A percentile compares a stretch with the other conserved stretches of the same genome.
Evolutionary conservation across 23 red algal genomes (phyloP).

Genomic region (Gracilaria domingensis): DNA sequence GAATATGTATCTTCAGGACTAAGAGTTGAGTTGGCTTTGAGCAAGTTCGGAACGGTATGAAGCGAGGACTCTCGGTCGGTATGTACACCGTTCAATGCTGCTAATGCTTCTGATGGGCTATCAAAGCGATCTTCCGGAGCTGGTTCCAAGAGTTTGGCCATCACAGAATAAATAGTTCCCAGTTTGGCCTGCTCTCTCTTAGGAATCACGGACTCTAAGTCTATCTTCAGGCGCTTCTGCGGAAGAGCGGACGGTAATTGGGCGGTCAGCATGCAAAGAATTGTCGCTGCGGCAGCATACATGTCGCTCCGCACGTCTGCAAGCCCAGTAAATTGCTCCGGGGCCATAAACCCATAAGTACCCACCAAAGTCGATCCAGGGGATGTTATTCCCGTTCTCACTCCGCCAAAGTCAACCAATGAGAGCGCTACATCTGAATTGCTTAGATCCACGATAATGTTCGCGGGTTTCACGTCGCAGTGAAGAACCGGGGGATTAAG

Average conservation of each 20-base stretch:
- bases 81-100: slow-evolving; percentile 22
- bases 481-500: slow-evolving; percentile 72
- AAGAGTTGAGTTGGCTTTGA: neutral
- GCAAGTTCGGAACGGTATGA: neutral
- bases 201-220: slow-evolving; percentile 43
- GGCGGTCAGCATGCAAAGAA: slow-evolving; percentile 55
- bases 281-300: slow-evolving; percentile 71
- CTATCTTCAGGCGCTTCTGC: slow-evolving; percentile 58
- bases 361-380: slow-evolving; percentile 55
- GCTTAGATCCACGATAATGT: slow-evolving; percentile 68
- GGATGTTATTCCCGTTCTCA: slow-evolving; percentile 30
- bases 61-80: neutral
- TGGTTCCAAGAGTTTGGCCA: slow-evolving; percentile 71
- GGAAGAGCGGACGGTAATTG: slow-evolving; percentile 48
- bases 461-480: slow-evolving; percentile 70
- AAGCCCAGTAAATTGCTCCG: slow-evolving; percentile 58
- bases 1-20: slow-evolving; percentile 34
- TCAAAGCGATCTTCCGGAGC: slow-evolving; percentile 80
- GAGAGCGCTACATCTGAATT: slow-evolving; percentile 6
- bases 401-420: slow-evolving; percentile 64
- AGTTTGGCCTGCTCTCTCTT: slow-evolving; percentile 48
- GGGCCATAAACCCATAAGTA: slow-evolving; percentile 83
- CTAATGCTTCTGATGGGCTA: slow-evolving; percentile 48
- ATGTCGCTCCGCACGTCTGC: slow-evolving; percentile 65
- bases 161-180: slow-evolving; percentile 64